phyloP scores from a whole-genome alignment of 2,329 filamentous ascomycete genomes.

The Fusarium humuli region DNA sequence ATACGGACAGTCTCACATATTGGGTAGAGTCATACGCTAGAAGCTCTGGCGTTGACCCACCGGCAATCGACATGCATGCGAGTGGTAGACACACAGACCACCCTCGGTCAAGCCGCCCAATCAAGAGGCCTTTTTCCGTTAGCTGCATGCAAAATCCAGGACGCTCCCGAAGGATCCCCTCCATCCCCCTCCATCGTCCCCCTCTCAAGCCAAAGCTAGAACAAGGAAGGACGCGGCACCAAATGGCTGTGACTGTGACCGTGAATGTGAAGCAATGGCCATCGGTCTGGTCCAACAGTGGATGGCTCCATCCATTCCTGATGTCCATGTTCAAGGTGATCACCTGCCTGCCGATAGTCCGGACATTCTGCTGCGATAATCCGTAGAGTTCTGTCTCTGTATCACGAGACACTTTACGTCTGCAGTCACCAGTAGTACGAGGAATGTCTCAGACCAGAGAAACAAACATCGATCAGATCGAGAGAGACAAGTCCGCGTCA shows the following conservation, averaged over 20 bases:
- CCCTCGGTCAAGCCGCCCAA: conserved; percentile 33
- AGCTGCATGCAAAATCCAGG: conserved; percentile 43
- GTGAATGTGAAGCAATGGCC: conserved; percentile 1
- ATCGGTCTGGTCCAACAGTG: conserved; percentile 28
- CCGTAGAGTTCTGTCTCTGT: conserved; percentile 17
- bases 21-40: conserved; percentile 42
- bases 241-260: neutral
- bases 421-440: conserved; percentile 6
- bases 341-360: conserved; percentile 36
- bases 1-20: conserved; percentile 9
- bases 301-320: conserved; percentile 18
- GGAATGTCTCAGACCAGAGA: conserved; percentile 24
- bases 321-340: conserved; percentile 31
- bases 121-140: conserved; percentile 29
- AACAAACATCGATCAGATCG: conserved; percentile 3
- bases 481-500: neutral
- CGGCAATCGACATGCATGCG: conserved; percentile 37
- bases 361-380: conserved; percentile 26
- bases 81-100: conserved; percentile 25
- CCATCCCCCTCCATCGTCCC: neutral
- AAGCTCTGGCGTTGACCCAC: conserved; percentile 29
- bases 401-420: conserved; percentile 30
- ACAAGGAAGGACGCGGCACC: neutral
- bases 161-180: conserved; percentile 29
- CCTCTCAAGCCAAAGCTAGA: conserved; percentile 1